These are phyloP conservation scores for Paecilomyces niveus DNA, from an alignment of 2,329 filamentous ascomycete species.

Conservation along the genomic window DNA sequence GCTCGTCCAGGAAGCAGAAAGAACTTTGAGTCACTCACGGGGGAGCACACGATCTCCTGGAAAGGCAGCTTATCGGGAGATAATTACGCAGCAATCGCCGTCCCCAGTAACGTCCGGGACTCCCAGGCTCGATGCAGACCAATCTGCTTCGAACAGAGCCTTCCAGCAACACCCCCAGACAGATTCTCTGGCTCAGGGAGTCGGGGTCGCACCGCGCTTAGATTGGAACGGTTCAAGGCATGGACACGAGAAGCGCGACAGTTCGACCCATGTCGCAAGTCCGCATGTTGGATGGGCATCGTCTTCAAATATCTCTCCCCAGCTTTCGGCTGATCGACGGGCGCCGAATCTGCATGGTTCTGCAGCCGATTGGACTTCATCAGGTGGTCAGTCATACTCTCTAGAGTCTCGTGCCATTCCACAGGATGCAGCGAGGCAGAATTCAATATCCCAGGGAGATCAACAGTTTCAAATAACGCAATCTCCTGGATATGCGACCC, in stretches of 20 bases:
- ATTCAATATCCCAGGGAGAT: neutral
- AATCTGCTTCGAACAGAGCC: neutral
- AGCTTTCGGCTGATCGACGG: neutral
- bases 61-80: neutral
- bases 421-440: neutral
- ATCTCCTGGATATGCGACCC: neutral
- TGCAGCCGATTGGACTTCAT: neutral
- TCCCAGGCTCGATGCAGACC: neutral
- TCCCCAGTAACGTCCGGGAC: neutral
- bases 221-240: neutral
- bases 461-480: neutral
- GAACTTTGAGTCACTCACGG: slow-evolving; percentile 7
- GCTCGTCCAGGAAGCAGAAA: slow-evolving; percentile 11
- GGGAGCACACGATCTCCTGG: neutral
- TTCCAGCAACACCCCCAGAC: neutral
- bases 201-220: neutral
- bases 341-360: neutral
- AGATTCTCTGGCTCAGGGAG: neutral
- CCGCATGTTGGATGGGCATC: neutral
- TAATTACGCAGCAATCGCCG: neutral
- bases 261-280: neutral
- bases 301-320: neutral
- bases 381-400: neutral
- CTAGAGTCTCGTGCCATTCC: neutral
- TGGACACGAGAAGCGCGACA: neutral